Conservation (phyloP, 164 flowering plant species). For the Liquidambar formosana region DNA sequence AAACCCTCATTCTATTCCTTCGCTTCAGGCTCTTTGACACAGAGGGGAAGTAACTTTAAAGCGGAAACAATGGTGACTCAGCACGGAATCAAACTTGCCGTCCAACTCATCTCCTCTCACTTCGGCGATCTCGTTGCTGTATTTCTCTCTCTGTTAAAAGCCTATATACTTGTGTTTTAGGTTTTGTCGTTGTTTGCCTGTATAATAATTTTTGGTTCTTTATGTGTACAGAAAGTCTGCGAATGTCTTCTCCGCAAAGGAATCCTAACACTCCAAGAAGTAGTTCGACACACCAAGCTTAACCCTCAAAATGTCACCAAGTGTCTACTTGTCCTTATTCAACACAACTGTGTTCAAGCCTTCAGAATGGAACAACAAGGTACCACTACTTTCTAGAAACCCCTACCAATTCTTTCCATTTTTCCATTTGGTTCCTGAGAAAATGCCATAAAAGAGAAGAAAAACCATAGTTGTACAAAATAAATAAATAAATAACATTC, state of each 20-base stretch:
- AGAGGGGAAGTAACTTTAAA: not conserved
- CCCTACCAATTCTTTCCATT: not conserved
- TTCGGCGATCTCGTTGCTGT: constrained; percentile 81
- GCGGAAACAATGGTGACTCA: constrained; percentile 37
- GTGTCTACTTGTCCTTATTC: constrained; percentile 75
- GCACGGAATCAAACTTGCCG: constrained; percentile 66
- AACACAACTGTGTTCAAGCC: constrained; percentile 93
- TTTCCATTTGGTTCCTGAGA: not conserved
- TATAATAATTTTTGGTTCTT: not conserved
- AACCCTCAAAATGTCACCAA: constrained; percentile 45
- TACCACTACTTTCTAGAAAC: constrained; percentile 5
- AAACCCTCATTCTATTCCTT: too few species aligned
- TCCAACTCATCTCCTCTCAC: constrained; percentile 56
- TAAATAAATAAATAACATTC: too few species aligned
- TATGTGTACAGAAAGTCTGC: constrained; percentile 70
- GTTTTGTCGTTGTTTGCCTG: not conserved
- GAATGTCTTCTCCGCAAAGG: constrained; percentile 77
- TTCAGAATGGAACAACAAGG: constrained; percentile 49
- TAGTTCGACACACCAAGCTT: constrained; percentile 52
- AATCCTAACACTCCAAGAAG: constrained; percentile 37
- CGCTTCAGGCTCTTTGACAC: too few species aligned
- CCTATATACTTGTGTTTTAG: not conserved
- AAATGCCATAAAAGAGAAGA: not conserved
- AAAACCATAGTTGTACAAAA: too few species aligned
- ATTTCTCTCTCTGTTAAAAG: constrained; percentile 15